These are phyloP conservation scores for Fusarium sp. DNA, from an alignment of 2,329 filamentous ascomycete genomes.

Conservation along the genomic window DNA sequence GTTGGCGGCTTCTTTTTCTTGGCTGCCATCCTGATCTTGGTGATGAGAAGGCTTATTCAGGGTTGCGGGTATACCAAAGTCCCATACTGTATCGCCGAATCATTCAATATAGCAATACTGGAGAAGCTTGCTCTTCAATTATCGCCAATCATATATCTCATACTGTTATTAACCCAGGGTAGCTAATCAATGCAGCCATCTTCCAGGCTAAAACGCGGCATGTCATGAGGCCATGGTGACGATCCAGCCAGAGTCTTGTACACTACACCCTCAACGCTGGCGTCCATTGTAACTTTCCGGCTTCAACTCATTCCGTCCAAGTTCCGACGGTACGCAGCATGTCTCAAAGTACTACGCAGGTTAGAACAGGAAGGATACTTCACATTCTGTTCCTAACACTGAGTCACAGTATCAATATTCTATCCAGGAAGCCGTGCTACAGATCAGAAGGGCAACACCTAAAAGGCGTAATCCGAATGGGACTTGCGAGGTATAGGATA, in stretches of 20 bases:
- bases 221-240: conserved; percentile 11
- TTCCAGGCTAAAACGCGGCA: background rate
- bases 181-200: background rate
- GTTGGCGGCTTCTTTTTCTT: too few relatives aligned
- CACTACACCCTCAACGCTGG: background rate
- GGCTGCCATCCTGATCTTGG: too few relatives aligned
- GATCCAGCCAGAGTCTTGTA: background rate
- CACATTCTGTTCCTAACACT: too few relatives aligned
- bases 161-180: background rate
- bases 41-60: too few relatives aligned
- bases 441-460: background rate
- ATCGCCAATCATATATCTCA: background rate
- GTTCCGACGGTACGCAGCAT: background rate
- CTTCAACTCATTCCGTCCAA: background rate
- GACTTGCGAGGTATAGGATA: background rate
- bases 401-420: background rate
- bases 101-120: too few relatives aligned
- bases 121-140: too few relatives aligned
- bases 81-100: too few relatives aligned
- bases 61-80: too few relatives aligned
- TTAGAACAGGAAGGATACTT: background rate
- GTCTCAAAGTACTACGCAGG: background rate
- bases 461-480: background rate
- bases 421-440: background rate
- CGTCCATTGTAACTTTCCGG: background rate